A percentile compares a stretch with the other conserved stretches of the same genome.
phyloP scores from a whole-genome alignment of 2,329 filamentous ascomycete species.

The Cladosporium sp. region DNA sequence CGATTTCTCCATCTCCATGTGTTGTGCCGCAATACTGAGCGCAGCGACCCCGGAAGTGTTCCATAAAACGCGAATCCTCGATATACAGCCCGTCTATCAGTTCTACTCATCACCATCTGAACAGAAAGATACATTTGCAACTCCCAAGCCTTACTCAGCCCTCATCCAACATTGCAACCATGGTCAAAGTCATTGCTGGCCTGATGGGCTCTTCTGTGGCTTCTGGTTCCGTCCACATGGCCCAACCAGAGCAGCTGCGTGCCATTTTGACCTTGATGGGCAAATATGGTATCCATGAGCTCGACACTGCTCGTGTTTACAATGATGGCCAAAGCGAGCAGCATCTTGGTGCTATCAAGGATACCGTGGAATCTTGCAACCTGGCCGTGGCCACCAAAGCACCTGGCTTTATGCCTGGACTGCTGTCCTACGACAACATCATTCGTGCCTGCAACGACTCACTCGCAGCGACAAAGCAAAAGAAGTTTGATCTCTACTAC shows the following conservation, averaged over 20 bases:
- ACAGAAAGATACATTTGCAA: background rate
- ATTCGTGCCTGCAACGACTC: slow-evolving; percentile 30
- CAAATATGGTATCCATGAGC: slow-evolving; percentile 36
- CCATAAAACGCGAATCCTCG: too few species aligned
- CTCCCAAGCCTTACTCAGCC: background rate
- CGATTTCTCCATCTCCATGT: too few species aligned
- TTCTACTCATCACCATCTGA: background rate
- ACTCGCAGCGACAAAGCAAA: slow-evolving; percentile 32
- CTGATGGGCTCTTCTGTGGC: slow-evolving; percentile 34
- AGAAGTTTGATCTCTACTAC: slow-evolving; percentile 42
- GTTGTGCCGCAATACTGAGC: too few species aligned
- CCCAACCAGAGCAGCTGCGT: slow-evolving; percentile 26
- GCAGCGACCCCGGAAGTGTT: too few species aligned
- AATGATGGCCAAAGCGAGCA: slow-evolving; percentile 43
- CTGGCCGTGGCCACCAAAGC: slow-evolving; percentile 36
- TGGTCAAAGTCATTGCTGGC: slow-evolving; percentile 35
- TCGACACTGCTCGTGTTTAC: slow-evolving; percentile 46
- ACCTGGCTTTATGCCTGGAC: slow-evolving; percentile 32
- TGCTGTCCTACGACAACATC: slow-evolving; percentile 31
- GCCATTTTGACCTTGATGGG: slow-evolving; percentile 38
- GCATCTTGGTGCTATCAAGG: slow-evolving; percentile 43
- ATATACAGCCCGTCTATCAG: background rate
- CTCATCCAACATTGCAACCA: slow-evolving; percentile 15
- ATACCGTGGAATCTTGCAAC: slow-evolving; percentile 25
- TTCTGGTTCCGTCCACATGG: slow-evolving; percentile 29